Evolutionary conservation across 2,329 filamentous ascomycete species (phyloP), one percentile per base, ranked within the genome.

Genomic region (Colletotrichum noveboracense): DNA sequence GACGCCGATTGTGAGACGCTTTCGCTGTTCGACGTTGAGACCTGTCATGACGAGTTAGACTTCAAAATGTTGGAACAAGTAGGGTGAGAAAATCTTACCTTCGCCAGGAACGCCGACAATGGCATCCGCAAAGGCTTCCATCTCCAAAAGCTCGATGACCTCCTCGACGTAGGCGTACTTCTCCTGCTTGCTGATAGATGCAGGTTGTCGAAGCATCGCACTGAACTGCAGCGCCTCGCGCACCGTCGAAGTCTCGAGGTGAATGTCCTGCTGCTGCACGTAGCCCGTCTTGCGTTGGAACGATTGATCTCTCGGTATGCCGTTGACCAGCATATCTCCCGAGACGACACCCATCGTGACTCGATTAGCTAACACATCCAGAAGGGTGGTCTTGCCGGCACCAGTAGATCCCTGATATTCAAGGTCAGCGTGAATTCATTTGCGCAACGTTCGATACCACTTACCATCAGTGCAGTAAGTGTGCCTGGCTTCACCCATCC

Each of bases 401-500:
- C 94, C 93, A 58, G 91, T 93, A 6, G 93, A 92, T 82, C 93
- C 90, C 77, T 78, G 85, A 30, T 0, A 16, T 12, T 6, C 0
- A 24, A 24, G 0, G 30, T 67, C 6, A 67, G 43, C 18, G 12
- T 4, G 6, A 21, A 43, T 24, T 14, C 6, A 1, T 0, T 16
- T 1, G 10, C 24, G 82, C 83, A 1, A 65, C 4, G 16, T 2
- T 92, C 91, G 0, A 26, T 5, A 18, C 28, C 16, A 84, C 92
- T 28, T 36, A 76, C 90, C 93, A 94, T 94, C 1, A 94, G 86
- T n/a, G 93, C 94, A 8, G 93, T 95, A 26, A 94, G 85, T 14
- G 92, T 93, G 38, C 94, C 94, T 7, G 94, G 94, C 81, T 94
- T 94, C 72, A 95, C 93, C 92, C 93, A 95, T 8, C 94, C 94